Evolutionary conservation across 2,329 filamentous ascomycete species (phyloP).

Genomic region (Ceratocystis eucalypticola): DNA sequence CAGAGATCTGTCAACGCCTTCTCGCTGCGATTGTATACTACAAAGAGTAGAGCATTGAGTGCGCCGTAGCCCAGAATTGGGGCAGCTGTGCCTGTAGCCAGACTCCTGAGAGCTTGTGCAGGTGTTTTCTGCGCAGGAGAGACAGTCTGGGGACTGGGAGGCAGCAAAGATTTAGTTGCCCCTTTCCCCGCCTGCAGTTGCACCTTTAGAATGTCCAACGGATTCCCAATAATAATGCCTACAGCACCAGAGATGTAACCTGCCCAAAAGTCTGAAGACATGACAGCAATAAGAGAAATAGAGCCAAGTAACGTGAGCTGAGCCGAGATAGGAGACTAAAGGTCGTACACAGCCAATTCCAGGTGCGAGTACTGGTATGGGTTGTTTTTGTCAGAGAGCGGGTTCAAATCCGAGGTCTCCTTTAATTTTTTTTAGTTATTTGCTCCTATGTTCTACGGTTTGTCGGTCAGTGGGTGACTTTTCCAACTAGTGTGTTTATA

Average conservation of each 20-base stretch:
- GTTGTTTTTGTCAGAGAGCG: no score
- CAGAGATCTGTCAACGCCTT: constrained; percentile 38
- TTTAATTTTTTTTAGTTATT: no score
- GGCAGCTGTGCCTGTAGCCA: constrained; percentile 58
- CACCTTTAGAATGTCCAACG: constrained; percentile 52
- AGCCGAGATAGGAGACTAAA: background rate
- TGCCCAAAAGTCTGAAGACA: constrained; percentile 88
- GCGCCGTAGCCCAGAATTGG: constrained; percentile 83
- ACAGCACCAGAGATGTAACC: constrained; percentile 78
- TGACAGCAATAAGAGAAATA: background rate
- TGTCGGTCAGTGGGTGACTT: background rate
- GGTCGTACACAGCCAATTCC: no score
- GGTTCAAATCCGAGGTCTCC: no score
- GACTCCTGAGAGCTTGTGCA: constrained; percentile 22
- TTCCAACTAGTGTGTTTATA: background rate
- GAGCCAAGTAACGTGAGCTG: background rate
- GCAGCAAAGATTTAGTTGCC: constrained; percentile 13
- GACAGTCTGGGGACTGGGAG: background rate
- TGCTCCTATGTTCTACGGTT: no score
- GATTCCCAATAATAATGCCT: constrained; percentile 81
- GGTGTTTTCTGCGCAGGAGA: background rate
- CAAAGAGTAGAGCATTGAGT: constrained; percentile 79
- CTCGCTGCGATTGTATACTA: constrained; percentile 79
- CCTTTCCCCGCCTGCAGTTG: constrained; percentile 52
- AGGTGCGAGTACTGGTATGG: no score